Conservation (phyloP, 176 grass and related monocot genomes). For the Paspalum notatum region DNA sequence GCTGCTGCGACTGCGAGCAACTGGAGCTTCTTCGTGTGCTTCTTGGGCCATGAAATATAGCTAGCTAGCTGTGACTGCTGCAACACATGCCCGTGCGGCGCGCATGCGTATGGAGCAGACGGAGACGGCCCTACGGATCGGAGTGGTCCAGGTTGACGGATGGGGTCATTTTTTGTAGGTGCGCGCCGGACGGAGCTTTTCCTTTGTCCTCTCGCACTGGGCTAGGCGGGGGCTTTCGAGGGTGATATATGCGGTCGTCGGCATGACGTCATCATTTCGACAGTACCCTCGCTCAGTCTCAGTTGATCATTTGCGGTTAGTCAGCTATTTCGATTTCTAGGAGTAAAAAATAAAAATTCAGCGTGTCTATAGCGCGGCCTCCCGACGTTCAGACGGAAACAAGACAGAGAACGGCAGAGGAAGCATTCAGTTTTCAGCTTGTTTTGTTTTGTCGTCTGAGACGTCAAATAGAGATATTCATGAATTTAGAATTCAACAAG, state of each 20-base stretch:
- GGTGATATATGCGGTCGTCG: conserved; percentile 27
- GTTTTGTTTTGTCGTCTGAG: too few relatives aligned
- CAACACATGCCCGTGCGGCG: conserved; percentile 5
- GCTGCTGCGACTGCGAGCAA: not conserved
- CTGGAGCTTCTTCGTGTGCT: conserved; percentile 22
- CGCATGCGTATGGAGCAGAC: not conserved
- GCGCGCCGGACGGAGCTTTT: not conserved
- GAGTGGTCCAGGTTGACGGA: conserved; percentile 33
- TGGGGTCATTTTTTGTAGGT: conserved; percentile 40
- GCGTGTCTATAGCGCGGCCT: too few relatives aligned
- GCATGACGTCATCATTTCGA: conserved; percentile 19
- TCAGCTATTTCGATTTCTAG: not conserved
- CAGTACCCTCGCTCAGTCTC: not conserved
- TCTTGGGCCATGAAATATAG: conserved; percentile 41
- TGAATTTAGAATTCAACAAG: too few relatives aligned
- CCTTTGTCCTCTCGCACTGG: not conserved
- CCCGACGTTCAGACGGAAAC: not conserved
- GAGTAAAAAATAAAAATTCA: not conserved
- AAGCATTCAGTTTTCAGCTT: too few relatives aligned
- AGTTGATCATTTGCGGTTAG: not conserved
- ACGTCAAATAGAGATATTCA: too few relatives aligned
- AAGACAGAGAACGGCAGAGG: not conserved
- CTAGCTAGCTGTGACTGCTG: not conserved
- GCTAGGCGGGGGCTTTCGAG: not conserved
- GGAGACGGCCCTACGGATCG: conserved; percentile 27